Evolutionary conservation across 2,329 filamentous ascomycete genomes (phyloP).

Genomic region (Fusarium irregulare): DNA sequence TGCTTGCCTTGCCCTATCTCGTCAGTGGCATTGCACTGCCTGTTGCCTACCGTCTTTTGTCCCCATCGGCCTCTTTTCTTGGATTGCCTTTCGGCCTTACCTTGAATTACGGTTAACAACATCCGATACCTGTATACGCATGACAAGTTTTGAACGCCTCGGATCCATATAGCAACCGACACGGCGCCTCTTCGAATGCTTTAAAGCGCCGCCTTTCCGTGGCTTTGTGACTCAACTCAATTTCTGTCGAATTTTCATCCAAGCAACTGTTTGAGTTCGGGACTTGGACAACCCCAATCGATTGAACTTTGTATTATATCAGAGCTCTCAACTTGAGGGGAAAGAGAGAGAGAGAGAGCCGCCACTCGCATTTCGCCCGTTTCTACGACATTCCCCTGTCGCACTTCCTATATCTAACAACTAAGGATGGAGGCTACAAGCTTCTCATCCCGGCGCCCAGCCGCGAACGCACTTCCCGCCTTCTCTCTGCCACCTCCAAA

Average conservation of each 20-base stretch:
- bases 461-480: constrained; percentile 50
- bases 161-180: background rate
- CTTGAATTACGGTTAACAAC: background rate
- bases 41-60: background rate
- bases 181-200: background rate
- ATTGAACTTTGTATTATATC: constrained; percentile 25
- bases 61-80: background rate
- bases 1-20: constrained; percentile 1
- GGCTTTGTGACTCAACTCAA: background rate
- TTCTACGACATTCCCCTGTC: background rate
- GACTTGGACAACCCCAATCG: background rate
- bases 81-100: background rate
- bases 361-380: background rate
- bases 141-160: constrained; percentile 18
- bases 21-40: constrained; percentile 2
- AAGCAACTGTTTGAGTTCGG: background rate
- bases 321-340: constrained; percentile 17
- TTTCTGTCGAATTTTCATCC: background rate
- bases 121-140: background rate
- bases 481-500: constrained; percentile 53
- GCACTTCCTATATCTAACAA: background rate
- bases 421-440: constrained; percentile 47
- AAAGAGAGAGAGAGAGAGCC: background rate
- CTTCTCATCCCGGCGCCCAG: constrained; percentile 51
- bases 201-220: background rate